Evolutionary conservation across 2,329 filamentous ascomycete genomes (phyloP), one percentile per base, ranked within the genome.

Genomic region (Aspergillus fumigatiaffinis): DNA sequence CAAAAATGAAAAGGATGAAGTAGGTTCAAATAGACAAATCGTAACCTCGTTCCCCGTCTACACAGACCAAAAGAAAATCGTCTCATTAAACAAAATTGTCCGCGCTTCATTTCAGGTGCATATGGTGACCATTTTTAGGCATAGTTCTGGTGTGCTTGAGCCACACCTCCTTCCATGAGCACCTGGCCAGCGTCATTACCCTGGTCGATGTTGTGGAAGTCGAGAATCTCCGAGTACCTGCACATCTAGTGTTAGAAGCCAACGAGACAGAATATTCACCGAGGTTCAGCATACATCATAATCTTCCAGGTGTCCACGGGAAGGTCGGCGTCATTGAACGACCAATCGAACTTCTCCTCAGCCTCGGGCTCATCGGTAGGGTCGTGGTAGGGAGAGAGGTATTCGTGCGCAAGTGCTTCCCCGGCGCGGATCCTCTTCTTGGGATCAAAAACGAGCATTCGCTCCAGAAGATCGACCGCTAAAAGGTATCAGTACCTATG

Each of bases 261-360:
- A 3, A 21, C 53, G 17, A 20, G 21, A 12, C 6, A 46, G 17
- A 14, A 42, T 14, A 3, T 25, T 17, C 9, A 6, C 26, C 38
- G 25, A 29, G 20, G 8, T 32, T 35, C 49, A 41, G 75, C 89
- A 72, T 82, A 96, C 94, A 99, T 99, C 94, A 97, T 99, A 73
- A 99, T 97, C 81, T 99, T 99, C 94, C 94, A 99, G n/a, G 92
- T 96, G 73, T 99, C 94, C 52, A 97, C 92, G 0, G 94, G 93
- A 56, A 99, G 81, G 72, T 99, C 94, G 50, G 93, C 94, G 68
- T 99, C 94, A 75, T 97, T 97, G 79, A 99, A 99, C 54, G 92
- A 97, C 94, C 94, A 99, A 74, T 99, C 94, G 69, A 99, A 99
- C 79, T 96, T 97, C 81, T 97, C 92, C 60, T 96, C 91, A 23